A percentile compares a stretch with the other conserved stretches of the same genome.
These are phyloP conservation scores for Pichia insulana DNA, from an alignment of 805 yeast species.

Conservation along the genomic window DNA sequence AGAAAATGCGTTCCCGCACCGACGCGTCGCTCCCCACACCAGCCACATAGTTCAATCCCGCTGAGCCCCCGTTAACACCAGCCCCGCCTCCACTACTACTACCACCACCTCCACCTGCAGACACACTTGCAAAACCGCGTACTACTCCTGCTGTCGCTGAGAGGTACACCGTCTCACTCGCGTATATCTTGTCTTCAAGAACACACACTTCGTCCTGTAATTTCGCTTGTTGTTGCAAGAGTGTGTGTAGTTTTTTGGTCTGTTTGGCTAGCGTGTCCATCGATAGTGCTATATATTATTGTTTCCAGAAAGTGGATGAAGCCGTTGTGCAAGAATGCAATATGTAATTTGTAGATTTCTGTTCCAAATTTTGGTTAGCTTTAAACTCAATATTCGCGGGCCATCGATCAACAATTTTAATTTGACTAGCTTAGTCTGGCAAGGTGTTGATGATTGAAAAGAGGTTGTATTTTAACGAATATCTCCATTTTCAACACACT, in stretches of 20 bases:
- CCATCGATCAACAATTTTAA: too few species aligned
- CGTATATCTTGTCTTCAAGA: constrained; percentile 72
- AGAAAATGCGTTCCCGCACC: constrained; percentile 58
- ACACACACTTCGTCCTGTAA: constrained; percentile 55
- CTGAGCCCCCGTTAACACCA: neutral
- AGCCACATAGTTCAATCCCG: neutral
- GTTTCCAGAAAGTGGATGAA: neutral
- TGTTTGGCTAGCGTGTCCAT: neutral
- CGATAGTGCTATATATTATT: neutral
- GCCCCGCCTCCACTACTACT: too few species aligned
- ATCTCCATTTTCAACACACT: too few species aligned
- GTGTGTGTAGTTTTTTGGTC: neutral
- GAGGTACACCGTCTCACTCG: constrained; percentile 69
- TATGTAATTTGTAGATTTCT: too few species aligned
- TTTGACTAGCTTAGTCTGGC: too few species aligned
- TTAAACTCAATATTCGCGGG: too few species aligned
- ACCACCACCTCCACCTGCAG: neutral
- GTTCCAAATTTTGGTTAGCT: too few species aligned
- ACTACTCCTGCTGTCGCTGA: constrained; percentile 68
- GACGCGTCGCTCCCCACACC: neutral
- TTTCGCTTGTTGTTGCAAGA: constrained; percentile 34
- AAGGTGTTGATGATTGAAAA: too few species aligned
- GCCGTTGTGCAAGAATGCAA: neutral
- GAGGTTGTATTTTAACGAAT: too few species aligned
- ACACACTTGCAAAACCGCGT: constrained; percentile 67